Evolutionary conservation across 176 grass and related monocot genomes (phyloP), one percentile per base, ranked within the genome.

Genomic region (Panicum miliaceum): DNA sequence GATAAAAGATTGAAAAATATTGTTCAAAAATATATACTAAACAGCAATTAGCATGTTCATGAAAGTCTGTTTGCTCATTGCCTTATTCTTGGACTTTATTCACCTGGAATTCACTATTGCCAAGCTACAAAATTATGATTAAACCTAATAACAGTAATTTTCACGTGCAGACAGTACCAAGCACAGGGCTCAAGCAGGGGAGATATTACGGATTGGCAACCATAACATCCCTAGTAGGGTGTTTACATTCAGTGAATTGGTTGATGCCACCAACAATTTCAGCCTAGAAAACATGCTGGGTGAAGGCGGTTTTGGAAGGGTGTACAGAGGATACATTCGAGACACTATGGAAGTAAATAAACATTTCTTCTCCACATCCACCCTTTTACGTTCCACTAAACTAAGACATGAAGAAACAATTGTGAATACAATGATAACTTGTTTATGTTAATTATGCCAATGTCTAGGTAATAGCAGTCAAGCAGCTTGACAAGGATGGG

Each of bases 291-390:
- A 97, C 81, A 27, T 97, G 62, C 72, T 97, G n/a, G 92, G 94
- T 65, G 94, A 97, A 87, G 94, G 94, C 47, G 94, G 94, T 53
- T 97, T 97, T 66, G 94, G 94, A 68, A 94, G 90, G 85, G 94
- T 97, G 35, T 97, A 92, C 58, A 92, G 37, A 79, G 94, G 94
- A 64, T 84, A 80, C 59, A 89, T 94, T 75, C 68, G 75, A 84
- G 88, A 85, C 73, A 87, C 80, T 71, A 89, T 81, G 69, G 88
- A 90, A 59, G 94, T 97, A 90, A 90, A 62, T n/a, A 66, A 77
- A 2, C 9, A 81, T 71, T 71, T 69, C 68, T 74, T 67, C 27
- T 47, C 48, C 61, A 61, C 65, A 62, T 42, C 64, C 53, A 59
- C 36, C 3, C 2, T 90, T 68, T 59, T 48, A 51, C 27, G 29